Conservation (phyloP, 176 grass and related monocot genomes). For the Themeda triandra region DNA sequence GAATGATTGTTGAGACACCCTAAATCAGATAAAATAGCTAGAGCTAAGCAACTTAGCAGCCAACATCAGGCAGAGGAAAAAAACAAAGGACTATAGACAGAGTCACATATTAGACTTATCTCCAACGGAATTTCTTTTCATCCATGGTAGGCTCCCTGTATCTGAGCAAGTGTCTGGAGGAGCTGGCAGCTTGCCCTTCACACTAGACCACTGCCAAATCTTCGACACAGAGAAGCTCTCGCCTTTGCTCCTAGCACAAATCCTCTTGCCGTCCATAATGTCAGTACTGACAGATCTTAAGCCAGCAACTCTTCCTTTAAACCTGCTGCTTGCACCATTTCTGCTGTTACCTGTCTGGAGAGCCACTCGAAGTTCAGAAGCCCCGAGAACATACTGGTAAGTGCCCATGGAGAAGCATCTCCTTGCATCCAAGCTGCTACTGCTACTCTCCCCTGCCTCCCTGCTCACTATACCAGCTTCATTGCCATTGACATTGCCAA, state of each 20-base stretch:
- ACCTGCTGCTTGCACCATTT: conserved; percentile 30
- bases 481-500: conserved; percentile 21
- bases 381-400: conserved; percentile 68
- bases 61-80: not conserved
- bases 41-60: conserved; percentile 20
- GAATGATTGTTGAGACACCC: not conserved
- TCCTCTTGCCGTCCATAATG: conserved; percentile 44
- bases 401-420: conserved; percentile 73
- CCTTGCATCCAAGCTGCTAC: conserved; percentile 69
- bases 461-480: conserved; percentile 6
- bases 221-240: conserved; percentile 74
- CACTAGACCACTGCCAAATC: conserved; percentile 63
- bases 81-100: not conserved
- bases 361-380: conserved; percentile 56
- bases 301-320: conserved; percentile 29
- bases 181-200: conserved; percentile 37
- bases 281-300: conserved; percentile 21
- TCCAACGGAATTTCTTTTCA: conserved; percentile 22
- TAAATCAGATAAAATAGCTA: conserved; percentile 29
- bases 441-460: conserved; percentile 59
- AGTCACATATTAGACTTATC: conserved; percentile 18
- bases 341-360: not conserved
- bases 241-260: conserved; percentile 46
- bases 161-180: conserved; percentile 32
- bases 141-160: conserved; percentile 34